Percentiles rank a stretch among this genome's conserved stretches.
Conservation (phyloP, 257 asterid species). For the Solanum clarkiae region DNA sequence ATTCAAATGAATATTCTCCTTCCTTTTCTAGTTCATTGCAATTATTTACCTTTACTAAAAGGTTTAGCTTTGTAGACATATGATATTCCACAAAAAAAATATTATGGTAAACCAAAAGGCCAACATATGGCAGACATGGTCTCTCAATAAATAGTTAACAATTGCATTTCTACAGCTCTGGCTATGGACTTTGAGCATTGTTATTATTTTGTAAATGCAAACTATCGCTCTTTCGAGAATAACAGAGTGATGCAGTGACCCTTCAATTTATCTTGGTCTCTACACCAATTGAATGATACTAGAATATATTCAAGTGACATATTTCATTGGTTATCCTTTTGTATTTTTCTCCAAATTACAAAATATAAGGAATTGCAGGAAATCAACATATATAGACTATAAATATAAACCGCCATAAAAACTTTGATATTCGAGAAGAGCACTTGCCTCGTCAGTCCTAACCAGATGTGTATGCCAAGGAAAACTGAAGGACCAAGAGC, state of each 20-base stretch:
- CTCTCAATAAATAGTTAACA: not conserved
- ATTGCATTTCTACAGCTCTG: not conserved
- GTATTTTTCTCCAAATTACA: not conserved
- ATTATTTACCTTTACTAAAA: not conserved
- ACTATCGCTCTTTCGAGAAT: not conserved
- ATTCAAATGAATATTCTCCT: not conserved
- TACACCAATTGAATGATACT: not conserved
- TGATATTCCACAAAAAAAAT: not conserved
- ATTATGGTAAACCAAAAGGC: not conserved
- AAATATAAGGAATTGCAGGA: not conserved
- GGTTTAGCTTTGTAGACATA: not conserved
- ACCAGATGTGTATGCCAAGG: conserved; percentile 53
- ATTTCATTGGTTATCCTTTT: not conserved
- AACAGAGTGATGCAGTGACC: not conserved
- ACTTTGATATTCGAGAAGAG: not conserved
- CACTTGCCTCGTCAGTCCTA: conserved; percentile 54
- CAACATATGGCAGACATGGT: not conserved
- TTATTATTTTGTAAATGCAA: not conserved
- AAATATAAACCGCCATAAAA: not conserved
- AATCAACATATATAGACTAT: not conserved
- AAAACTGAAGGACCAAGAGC: conserved; percentile 85
- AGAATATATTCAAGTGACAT: not conserved
- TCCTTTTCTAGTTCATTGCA: not conserved
- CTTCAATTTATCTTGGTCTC: not conserved
- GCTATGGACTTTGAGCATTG: not conserved